phyloP scores from a whole-genome alignment of 1,284 basidiomycete species.

The Leccinum angustisporum region DNA sequence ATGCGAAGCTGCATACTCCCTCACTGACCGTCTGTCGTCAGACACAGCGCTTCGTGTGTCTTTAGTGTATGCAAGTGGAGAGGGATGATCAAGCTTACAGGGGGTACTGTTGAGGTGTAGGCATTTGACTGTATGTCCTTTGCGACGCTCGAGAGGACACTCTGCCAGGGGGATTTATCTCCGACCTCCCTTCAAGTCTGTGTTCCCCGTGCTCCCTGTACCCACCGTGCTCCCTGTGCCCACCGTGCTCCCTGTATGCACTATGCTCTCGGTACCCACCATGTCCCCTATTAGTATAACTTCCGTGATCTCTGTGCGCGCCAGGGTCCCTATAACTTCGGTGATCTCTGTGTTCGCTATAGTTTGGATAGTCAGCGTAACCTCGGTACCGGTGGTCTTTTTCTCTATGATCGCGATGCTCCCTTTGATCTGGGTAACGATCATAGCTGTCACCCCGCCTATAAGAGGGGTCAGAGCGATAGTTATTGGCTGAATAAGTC shows the following conservation, averaged over 20 bases:
- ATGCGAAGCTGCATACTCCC: constrained; percentile 23
- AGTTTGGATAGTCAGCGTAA: constrained; percentile 20
- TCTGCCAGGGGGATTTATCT: constrained; percentile 25
- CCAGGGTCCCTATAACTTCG: constrained; percentile 20
- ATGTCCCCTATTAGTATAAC: constrained; percentile 14
- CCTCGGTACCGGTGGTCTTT: constrained; percentile 20
- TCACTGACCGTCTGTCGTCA: constrained; percentile 30
- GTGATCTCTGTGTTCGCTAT: constrained; percentile 23
- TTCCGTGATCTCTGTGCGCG: constrained; percentile 9
- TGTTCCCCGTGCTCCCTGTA: constrained; percentile 28
- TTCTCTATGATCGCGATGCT: constrained; percentile 24
- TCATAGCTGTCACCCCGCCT: constrained; percentile 22
- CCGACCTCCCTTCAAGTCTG: constrained; percentile 15
- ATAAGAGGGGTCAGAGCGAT: constrained; percentile 28
- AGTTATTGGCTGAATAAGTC: constrained; percentile 23
- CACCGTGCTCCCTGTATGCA: too few species aligned
- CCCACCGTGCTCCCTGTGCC: constrained; percentile 22
- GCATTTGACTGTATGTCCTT: constrained; percentile 26
- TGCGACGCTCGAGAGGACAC: constrained; percentile 31
- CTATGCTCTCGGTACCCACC: constrained; percentile 14
- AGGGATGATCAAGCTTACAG: constrained; percentile 18
- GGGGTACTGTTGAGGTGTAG: constrained; percentile 18
- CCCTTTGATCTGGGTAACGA: constrained; percentile 23
- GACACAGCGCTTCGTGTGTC: constrained; percentile 18
- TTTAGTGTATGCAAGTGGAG: constrained; percentile 13